Conservation (phyloP, 345 rosid species). For the Bruguiera parviflora region DNA sequence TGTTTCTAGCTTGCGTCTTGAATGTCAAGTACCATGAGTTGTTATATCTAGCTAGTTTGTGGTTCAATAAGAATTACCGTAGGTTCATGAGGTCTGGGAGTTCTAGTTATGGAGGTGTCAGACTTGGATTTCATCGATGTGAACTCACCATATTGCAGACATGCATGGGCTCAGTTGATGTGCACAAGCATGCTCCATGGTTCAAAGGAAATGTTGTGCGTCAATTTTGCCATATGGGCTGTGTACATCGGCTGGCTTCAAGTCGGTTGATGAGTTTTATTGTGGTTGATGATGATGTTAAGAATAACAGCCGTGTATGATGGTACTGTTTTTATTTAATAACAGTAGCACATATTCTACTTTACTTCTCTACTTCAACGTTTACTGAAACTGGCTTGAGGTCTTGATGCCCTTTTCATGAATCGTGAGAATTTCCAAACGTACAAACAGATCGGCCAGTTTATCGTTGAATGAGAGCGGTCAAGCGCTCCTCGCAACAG, state of each 20-base stretch:
- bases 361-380: too few relatives aligned
- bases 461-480: too few relatives aligned
- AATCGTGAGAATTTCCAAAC: too few relatives aligned
- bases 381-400: too few relatives aligned
- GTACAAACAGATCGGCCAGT: too few relatives aligned
- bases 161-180: neutral
- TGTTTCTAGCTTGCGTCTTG: slow-evolving; percentile 16
- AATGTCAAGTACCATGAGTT: neutral
- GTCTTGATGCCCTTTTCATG: too few relatives aligned
- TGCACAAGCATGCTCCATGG: neutral
- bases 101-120: neutral
- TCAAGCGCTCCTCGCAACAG: too few relatives aligned
- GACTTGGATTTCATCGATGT: neutral
- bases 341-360: neutral
- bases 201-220: neutral
- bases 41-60: neutral
- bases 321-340: neutral
- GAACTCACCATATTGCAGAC: slow-evolving; percentile 2
- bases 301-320: neutral
- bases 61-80: neutral
- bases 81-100: neutral
- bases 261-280: neutral
- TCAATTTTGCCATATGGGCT: neutral
- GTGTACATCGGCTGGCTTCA: slow-evolving; percentile 2
- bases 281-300: neutral